A percentile compares a stretch with the other conserved stretches of the same genome.
These are phyloP conservation scores for Skeletonema marinoi DNA, from an alignment of 108 stramenopile genomes.

Conservation along the genomic window DNA sequence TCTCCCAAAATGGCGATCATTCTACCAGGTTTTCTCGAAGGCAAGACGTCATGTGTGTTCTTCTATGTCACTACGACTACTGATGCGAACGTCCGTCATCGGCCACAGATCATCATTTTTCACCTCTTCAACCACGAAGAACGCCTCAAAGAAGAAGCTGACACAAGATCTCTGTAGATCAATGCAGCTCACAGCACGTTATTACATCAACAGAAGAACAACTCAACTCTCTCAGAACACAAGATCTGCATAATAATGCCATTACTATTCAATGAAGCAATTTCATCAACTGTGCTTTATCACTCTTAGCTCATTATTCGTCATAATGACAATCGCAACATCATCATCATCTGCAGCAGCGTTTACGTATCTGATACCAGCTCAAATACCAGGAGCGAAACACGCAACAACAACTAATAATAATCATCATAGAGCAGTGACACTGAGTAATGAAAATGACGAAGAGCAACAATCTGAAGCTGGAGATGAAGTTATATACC, in stretches of 20 bases:
- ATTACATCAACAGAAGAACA: too few relatives aligned
- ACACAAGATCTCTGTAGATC: too few relatives aligned
- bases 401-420: neutral
- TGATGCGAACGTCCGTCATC: too few relatives aligned
- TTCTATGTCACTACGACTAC: too few relatives aligned
- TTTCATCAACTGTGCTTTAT: neutral
- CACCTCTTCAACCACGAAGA: too few relatives aligned
- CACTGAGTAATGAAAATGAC: neutral
- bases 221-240: too few relatives aligned
- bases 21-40: too few relatives aligned
- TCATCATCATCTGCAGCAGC: neutral
- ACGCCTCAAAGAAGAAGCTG: too few relatives aligned
- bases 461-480: neutral
- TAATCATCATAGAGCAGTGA: conserved; percentile 3
- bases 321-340: neutral
- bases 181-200: too few relatives aligned
- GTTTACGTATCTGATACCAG: conserved; percentile 29
- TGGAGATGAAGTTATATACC: neutral
- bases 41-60: too few relatives aligned
- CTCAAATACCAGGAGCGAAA: conserved; percentile 27
- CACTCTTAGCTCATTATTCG: neutral
- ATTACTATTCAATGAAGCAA: neutral
- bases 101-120: too few relatives aligned
- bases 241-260: neutral
- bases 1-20: too few relatives aligned